A percentile compares a stretch with the other conserved stretches of the same genome.
Conservation (phyloP, 1,284 basidiomycete species). For the Termitomyces sp. region DNA sequence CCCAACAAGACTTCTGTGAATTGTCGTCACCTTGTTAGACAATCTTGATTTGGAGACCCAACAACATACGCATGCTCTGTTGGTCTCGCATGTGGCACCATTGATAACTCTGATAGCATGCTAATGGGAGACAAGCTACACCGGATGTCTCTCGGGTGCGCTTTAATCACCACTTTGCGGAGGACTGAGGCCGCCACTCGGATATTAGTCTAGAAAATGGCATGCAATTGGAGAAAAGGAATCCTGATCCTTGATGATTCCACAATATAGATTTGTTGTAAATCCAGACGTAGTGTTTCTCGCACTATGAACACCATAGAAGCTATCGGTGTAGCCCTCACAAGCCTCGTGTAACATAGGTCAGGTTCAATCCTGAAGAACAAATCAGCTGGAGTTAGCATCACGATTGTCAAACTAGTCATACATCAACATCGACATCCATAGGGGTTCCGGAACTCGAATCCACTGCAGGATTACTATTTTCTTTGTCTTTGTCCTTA, state of each 20-base stretch:
- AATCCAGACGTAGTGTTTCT: neutral
- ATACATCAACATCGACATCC: slow-evolving; percentile 25
- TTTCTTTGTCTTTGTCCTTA: slow-evolving; percentile 33
- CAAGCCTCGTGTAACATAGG: neutral
- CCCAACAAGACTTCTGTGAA: neutral
- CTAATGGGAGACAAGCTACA: neutral
- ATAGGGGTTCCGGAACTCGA: slow-evolving; percentile 26
- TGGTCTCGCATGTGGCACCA: slow-evolving; percentile 3
- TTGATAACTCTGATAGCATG: slow-evolving; percentile 2
- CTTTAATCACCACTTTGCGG: neutral
- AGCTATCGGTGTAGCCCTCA: neutral
- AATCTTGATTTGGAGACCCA: neutral
- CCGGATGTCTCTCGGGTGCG: neutral
- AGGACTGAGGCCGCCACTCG: neutral
- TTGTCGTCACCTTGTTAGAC: neutral
- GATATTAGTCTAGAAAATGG: neutral
- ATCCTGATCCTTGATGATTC: neutral
- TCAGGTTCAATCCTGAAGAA: neutral
- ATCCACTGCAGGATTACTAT: slow-evolving; percentile 24
- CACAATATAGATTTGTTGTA: neutral
- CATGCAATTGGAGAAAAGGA: neutral
- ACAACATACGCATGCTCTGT: neutral
- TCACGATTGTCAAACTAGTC: neutral
- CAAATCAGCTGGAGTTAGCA: neutral
- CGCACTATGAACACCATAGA: neutral